phyloP scores from a whole-genome alignment of 2,329 filamentous ascomycete genomes.

The Ophiostoma australiae region DNA sequence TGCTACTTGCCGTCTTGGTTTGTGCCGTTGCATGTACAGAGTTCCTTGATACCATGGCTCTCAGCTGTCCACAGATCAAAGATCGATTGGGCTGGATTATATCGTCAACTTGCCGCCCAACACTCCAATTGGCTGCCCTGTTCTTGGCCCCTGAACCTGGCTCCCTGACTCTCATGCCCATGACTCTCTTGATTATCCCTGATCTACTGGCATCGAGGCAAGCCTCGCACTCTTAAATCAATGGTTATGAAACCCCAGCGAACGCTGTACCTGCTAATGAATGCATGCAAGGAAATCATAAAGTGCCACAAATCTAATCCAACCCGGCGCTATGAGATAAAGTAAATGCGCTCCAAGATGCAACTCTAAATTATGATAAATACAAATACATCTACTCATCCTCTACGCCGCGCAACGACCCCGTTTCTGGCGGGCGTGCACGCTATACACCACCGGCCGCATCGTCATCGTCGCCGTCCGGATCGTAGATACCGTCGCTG shows the following conservation, averaged over 20 bases:
- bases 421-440: background rate
- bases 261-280: no score
- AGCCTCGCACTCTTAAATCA: no score
- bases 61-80: background rate
- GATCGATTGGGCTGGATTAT: background rate
- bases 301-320: no score
- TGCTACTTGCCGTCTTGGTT: background rate
- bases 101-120: background rate
- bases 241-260: no score
- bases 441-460: constrained; percentile 18
- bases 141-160: background rate
- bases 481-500: constrained; percentile 68
- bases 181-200: no score
- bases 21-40: no score
- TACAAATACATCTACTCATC: background rate
- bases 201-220: no score
- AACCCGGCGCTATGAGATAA: background rate
- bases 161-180: no score
- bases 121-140: background rate
- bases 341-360: background rate
- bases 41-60: background rate
- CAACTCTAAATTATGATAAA: background rate
- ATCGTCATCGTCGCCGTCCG: constrained; percentile 22
- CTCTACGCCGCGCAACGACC: background rate
- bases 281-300: no score